Base-by-base conservation (phyloP, 805 yeast species). In the Monosporozyma unispora region DNA sequence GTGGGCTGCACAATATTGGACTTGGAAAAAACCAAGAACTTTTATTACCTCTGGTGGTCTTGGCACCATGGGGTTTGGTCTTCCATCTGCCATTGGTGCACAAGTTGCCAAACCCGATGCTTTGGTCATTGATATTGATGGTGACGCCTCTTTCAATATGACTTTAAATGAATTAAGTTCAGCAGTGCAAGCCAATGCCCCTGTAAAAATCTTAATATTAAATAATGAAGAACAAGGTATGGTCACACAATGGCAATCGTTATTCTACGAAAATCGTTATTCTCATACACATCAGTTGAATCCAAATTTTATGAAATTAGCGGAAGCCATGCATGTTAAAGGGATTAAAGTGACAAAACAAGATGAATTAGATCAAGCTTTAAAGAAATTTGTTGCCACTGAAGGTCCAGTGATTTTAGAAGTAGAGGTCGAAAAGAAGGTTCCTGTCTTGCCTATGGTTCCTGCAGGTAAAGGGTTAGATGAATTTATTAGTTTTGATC, bases 1-100 rank as follows among this genome's bases (percentile, higher is more conserved):
- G 99, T 91, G 99, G 99, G 95, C 98, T 37, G 98, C 98, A 27
- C 99, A 93, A 74, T 90, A 89, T 70, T 90, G 86, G 81, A 80
- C 89, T 47, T 91, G 97, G 96, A 84, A 82, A 53, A 72, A 78
- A 54, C 99, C 99, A 61, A 81, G 98, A 70, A 77, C 95, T 46
- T 84, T 93, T 74, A 85, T 91, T 68, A 89, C 98, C n/a, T 88
- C 96, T 46, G 99, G 99, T 72, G 99, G 99, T 61, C 78, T 91
- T 62, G 99, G 99, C 61, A 91, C 99, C 50, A 91, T 91, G 99
- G 99, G 99, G 53, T 91, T 73, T 72, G 99, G 99, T 56, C 73
- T 91, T 55, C 99, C 99, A 27, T 84, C 98, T 33, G 98, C 98
- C 50, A 93, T 91, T 68, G 99, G 99, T 67, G 98, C 98, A 42